Evolutionary conservation across 78 protist species (phyloP).

Genomic region (Fonticula alba): DNA sequence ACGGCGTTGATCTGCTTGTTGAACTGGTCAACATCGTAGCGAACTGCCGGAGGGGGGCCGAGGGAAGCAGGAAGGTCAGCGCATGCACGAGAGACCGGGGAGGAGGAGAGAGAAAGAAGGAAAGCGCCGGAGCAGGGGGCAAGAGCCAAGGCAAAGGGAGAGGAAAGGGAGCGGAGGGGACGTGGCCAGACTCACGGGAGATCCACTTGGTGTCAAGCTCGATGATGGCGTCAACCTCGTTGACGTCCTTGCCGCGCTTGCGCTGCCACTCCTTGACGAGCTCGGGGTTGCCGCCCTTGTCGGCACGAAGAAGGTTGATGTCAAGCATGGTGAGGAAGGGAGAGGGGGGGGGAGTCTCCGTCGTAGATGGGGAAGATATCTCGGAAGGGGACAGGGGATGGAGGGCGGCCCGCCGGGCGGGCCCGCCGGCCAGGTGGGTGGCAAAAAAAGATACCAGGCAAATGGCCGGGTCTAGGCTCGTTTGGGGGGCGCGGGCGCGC

Average conservation of each 20-base stretch:
- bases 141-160: background rate
- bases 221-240: constrained; percentile 57
- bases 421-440: too few relatives aligned
- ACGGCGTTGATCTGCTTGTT: background rate
- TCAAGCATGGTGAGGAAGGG: constrained; percentile 55
- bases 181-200: background rate
- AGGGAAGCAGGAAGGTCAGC: background rate
- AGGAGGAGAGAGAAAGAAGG: background rate
- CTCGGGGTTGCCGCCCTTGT: constrained; percentile 73
- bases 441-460: too few relatives aligned
- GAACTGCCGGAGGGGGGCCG: constrained; percentile 6
- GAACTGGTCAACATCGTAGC: constrained; percentile 6
- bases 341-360: too few relatives aligned
- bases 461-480: too few relatives aligned
- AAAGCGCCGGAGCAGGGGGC: background rate
- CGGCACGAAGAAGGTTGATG: constrained; percentile 61
- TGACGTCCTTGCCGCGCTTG: constrained; percentile 36
- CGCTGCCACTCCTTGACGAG: constrained; percentile 75
- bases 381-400: too few relatives aligned
- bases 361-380: too few relatives aligned
- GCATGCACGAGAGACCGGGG: background rate
- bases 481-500: too few relatives aligned
- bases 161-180: background rate
- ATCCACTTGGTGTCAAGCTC: constrained; percentile 48
- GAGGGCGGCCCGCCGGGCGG: too few relatives aligned